Evolutionary conservation across 495 filamentous ascomycete genomes (phyloP).

Genomic region (Bacidia gigantensis): DNA sequence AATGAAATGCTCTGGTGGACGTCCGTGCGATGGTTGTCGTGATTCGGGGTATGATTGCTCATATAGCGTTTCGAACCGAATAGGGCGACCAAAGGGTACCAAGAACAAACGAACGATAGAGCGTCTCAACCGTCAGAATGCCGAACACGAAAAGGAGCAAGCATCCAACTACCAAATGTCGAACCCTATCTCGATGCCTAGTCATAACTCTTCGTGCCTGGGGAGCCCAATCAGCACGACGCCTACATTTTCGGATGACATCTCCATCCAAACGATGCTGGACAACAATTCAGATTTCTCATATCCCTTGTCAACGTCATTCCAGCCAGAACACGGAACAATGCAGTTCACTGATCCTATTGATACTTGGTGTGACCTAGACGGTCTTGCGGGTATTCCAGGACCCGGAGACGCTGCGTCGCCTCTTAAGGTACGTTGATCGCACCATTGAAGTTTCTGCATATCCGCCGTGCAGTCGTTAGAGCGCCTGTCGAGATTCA

Average conservation of each 20-base stretch:
- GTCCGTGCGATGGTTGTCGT: constrained; percentile 17
- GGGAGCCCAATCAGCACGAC: constrained; percentile 6
- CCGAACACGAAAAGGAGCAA: constrained; percentile 2
- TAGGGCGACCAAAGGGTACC: constrained; percentile 20
- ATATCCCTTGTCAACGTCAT: constrained; percentile 3
- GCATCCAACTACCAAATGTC: not conserved
- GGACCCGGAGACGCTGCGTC: not conserved
- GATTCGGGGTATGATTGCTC: constrained; percentile 12
- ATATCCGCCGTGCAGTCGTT: no score
- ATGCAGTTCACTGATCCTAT: constrained; percentile 3
- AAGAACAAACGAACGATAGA: constrained; percentile 19
- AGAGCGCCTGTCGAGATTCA: not conserved
- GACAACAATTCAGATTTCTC: not conserved
- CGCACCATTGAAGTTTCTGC: not conserved
- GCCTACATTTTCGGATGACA: constrained; percentile 3
- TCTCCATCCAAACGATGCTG: constrained; percentile 9
- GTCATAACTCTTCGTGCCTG: constrained; percentile 3
- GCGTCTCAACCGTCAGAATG: constrained; percentile 9
- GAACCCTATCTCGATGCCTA: constrained; percentile 4
- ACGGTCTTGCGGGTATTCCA: constrained; percentile 6
- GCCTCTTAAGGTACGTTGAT: constrained; percentile 1
- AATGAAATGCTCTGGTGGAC: constrained; percentile 18
- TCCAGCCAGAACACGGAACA: not conserved
- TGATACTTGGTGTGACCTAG: constrained; percentile 11
- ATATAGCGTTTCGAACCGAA: constrained; percentile 20